phyloP scores from a whole-genome alignment of 179 eudicot species.

The Silene vulgaris region DNA sequence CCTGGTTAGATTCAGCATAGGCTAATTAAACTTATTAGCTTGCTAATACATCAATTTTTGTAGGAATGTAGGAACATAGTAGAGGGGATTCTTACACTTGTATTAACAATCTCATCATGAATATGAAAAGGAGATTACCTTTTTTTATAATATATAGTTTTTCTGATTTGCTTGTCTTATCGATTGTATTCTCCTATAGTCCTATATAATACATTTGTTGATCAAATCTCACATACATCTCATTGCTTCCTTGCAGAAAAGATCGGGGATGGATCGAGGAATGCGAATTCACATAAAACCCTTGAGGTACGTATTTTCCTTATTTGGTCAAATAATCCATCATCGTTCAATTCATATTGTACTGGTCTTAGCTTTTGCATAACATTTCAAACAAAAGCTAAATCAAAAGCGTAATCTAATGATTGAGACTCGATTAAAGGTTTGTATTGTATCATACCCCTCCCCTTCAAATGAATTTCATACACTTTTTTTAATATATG shows the following conservation, averaged over 20 bases:
- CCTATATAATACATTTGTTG: background rate
- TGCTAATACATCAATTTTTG: slow-evolving; percentile 1
- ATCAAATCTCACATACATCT: slow-evolving; percentile 15
- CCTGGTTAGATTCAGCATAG: slow-evolving; percentile 8
- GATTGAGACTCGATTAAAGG: too few relatives aligned
- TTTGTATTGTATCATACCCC: too few relatives aligned
- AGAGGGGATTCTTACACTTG: slow-evolving; percentile 27
- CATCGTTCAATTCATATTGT: too few relatives aligned
- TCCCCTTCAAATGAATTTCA: too few relatives aligned
- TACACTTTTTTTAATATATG: too few relatives aligned
- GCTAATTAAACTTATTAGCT: background rate
- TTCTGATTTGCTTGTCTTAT: too few relatives aligned
- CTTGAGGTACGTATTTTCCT: slow-evolving; percentile 22
- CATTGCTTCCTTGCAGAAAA: slow-evolving; percentile 26
- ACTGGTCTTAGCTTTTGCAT: background rate
- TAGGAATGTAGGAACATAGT: slow-evolving; percentile 14
- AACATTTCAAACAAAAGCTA: too few relatives aligned
- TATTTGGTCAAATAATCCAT: background rate
- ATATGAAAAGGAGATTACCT: slow-evolving; percentile 15
- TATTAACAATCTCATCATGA: slow-evolving; percentile 24
- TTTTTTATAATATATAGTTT: background rate
- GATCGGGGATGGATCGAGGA: slow-evolving; percentile 8
- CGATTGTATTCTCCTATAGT: too few relatives aligned
- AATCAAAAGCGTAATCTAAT: too few relatives aligned
- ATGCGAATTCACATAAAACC: slow-evolving; percentile 7